Evolutionary conservation across 345 rosid genomes (phyloP).

Genomic region (Dipteronia sinensis): DNA sequence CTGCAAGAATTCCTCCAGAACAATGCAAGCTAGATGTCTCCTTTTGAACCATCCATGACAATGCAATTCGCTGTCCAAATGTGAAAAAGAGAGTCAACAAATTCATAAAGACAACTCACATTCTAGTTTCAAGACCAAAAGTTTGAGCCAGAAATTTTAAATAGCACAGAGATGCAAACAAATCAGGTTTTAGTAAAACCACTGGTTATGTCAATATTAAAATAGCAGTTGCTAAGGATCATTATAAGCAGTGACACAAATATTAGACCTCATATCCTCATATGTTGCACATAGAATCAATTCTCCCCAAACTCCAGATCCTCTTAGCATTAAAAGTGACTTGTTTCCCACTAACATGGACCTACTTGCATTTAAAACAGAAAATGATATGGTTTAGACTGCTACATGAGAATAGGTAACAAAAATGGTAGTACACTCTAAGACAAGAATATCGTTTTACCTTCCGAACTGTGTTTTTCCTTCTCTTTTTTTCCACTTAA

Average conservation of each 20-base stretch:
- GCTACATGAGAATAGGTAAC: neutral
- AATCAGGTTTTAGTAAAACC: neutral
- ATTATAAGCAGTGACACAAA: conserved; percentile 5
- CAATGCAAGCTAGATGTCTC: conserved; percentile 68
- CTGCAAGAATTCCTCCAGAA: conserved; percentile 97
- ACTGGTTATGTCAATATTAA: neutral
- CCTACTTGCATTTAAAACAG: neutral
- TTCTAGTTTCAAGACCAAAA: neutral
- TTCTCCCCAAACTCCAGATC: neutral
- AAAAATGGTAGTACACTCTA: neutral
- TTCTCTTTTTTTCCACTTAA: neutral
- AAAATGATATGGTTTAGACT: neutral
- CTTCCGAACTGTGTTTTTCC: neutral
- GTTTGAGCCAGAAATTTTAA: neutral
- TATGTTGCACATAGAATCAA: neutral
- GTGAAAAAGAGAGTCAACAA: conserved; percentile 1
- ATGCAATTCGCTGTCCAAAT: conserved; percentile 77
- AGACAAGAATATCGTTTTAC: neutral
- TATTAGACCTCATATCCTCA: neutral
- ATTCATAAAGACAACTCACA: neutral
- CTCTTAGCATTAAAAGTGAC: neutral
- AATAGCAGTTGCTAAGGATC: neutral
- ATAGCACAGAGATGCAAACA: neutral
- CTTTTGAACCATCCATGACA: conserved; percentile 95
- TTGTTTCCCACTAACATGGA: neutral